phyloP scores from a whole-genome alignment of 1,284 basidiomycete genomes.

The Jaminaea rosea region DNA sequence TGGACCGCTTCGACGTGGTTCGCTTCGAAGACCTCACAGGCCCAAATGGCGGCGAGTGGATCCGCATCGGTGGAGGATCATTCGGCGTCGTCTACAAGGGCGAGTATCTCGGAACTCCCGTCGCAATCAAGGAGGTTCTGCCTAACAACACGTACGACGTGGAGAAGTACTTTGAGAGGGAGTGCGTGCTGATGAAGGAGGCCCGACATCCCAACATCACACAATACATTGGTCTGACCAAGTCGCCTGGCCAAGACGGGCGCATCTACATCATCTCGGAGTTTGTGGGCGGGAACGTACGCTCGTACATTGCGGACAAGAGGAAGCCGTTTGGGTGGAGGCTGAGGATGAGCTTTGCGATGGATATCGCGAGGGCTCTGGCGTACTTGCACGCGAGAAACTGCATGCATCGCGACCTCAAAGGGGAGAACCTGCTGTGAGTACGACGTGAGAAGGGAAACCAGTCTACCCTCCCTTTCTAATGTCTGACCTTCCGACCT shows the following conservation, averaged over 20 bases:
- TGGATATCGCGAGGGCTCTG: slow-evolving; percentile 83
- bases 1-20: slow-evolving; percentile 42
- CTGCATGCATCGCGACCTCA: slow-evolving; percentile 65
- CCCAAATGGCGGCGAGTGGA: slow-evolving; percentile 32
- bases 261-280: slow-evolving; percentile 50
- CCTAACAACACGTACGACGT: slow-evolving; percentile 81
- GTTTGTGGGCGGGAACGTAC: slow-evolving; percentile 38
- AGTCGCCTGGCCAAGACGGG: slow-evolving; percentile 69
- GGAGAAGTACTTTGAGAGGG: slow-evolving; percentile 91
- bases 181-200: slow-evolving; percentile 93
- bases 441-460: too few species aligned
- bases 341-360: slow-evolving; percentile 80
- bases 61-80: slow-evolving; percentile 35
- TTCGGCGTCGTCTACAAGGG: slow-evolving; percentile 53
- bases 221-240: slow-evolving; percentile 83
- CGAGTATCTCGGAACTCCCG: slow-evolving; percentile 82
- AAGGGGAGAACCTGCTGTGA: slow-evolving; percentile 93
- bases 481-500: too few species aligned
- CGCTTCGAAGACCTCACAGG: slow-evolving; percentile 37
- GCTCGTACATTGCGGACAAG: slow-evolving; percentile 32
- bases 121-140: slow-evolving; percentile 90
- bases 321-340: slow-evolving; percentile 38
- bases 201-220: slow-evolving; percentile 86
- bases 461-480: too few species aligned
- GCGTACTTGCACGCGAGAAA: slow-evolving; percentile 92